These are phyloP conservation scores for Ophiostoma sp. DNA, from an alignment of 2,329 filamentous ascomycete genomes.

Conservation along the genomic window DNA sequence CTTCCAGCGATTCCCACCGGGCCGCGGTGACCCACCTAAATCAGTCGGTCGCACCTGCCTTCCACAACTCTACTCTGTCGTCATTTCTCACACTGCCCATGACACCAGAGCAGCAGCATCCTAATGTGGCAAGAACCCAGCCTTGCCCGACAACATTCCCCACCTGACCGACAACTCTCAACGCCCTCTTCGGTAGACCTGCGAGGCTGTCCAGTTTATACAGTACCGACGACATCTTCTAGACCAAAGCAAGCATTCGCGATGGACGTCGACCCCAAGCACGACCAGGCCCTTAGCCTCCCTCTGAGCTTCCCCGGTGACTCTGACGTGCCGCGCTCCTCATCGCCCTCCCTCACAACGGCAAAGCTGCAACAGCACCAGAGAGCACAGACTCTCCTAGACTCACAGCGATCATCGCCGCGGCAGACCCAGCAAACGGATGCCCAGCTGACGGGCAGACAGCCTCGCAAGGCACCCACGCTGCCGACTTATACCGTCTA, in stretches of 20 bases:
- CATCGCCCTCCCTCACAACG: slow-evolving; percentile 3
- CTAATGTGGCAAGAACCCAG: neutral
- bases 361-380: slow-evolving; percentile 8
- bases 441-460: neutral
- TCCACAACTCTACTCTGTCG: neutral
- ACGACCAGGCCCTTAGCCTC: slow-evolving; percentile 26
- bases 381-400: neutral
- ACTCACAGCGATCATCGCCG: neutral
- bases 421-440: slow-evolving; percentile 15
- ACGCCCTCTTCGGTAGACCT: neutral
- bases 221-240: neutral
- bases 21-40: neutral
- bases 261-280: slow-evolving; percentile 25
- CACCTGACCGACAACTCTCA: neutral
- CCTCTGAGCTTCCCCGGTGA: slow-evolving; percentile 27
- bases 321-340: neutral
- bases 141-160: neutral
- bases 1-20: neutral
- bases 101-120: neutral
- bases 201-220: neutral
- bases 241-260: neutral
- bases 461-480: neutral
- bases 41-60: neutral
- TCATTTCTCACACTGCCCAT: neutral
- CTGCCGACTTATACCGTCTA: slow-evolving; percentile 67